These are phyloP conservation scores for Aciculosporium take DNA, from an alignment of 2,329 filamentous ascomycete genomes.

Conservation along the genomic window DNA sequence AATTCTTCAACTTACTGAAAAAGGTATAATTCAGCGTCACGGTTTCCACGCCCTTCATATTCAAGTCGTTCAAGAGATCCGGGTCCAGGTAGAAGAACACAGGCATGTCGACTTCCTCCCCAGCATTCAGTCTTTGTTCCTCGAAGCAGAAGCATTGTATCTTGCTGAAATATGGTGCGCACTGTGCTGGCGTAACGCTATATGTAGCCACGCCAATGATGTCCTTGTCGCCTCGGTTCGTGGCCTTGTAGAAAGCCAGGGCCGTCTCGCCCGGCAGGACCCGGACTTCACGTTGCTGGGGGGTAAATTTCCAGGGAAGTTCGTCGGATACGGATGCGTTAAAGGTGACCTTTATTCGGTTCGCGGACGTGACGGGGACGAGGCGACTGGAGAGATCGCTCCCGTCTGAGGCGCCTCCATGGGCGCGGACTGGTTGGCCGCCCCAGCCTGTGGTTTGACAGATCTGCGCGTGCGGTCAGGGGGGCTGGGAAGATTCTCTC, in stretches of 20 bases:
- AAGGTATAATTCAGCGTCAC: conserved; percentile 96
- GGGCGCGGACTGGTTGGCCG: conserved; percentile 78
- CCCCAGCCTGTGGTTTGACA: conserved; percentile 83
- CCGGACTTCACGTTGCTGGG: conserved; percentile 90
- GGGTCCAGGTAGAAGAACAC: conserved; percentile 99
- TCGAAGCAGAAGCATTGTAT: conserved; percentile 99
- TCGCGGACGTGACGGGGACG: conserved; percentile 63
- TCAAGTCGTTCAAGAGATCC: conserved; percentile 80
- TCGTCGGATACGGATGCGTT: conserved; percentile 90
- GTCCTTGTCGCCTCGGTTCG: conserved; percentile 76
- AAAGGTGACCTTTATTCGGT: conserved; percentile 89
- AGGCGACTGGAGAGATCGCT: conserved; percentile 62
- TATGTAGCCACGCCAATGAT: conserved; percentile 98
- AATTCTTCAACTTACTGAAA: conserved; percentile 57
- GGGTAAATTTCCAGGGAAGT: conserved; percentile 91
- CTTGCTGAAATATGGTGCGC: conserved; percentile 96
- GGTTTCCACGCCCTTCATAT: conserved; percentile 87
- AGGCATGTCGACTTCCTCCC: conserved; percentile 97
- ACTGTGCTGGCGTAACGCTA: conserved; percentile 88
- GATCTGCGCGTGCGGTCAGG: too few species aligned
- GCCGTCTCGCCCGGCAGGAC: conserved; percentile 94
- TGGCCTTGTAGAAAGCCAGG: conserved; percentile 93
- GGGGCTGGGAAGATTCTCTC: not conserved
- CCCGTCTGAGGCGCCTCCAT: conserved; percentile 36
- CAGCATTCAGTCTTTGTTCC: conserved; percentile 83